Conservation (phyloP, 306 rosid species). For the Medicago arabica region DNA sequence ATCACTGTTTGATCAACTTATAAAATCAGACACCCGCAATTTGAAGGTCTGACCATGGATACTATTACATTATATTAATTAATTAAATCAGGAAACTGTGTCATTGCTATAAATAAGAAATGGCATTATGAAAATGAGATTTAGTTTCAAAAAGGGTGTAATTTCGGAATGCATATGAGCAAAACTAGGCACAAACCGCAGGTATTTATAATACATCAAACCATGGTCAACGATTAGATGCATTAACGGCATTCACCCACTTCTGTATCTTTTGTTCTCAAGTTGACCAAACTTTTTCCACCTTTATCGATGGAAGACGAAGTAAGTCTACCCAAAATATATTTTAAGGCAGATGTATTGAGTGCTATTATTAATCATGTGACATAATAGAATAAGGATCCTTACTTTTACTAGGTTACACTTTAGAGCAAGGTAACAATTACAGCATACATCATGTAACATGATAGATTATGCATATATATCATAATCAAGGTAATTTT, state of each 20-base stretch:
- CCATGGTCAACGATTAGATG: slow-evolving; percentile 22
- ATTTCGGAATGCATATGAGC: slow-evolving; percentile 2
- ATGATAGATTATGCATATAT: neutral
- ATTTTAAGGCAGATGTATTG: neutral
- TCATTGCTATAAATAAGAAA: neutral
- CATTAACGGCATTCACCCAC: neutral
- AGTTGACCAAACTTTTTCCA: slow-evolving; percentile 12
- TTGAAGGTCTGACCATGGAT: slow-evolving; percentile 12
- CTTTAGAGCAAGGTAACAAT: slow-evolving; percentile 27
- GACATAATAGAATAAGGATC: slow-evolving; percentile 5
- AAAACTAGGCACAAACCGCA: slow-evolving; percentile 17
- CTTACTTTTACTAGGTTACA: slow-evolving; percentile 28
- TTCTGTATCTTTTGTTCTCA: slow-evolving; percentile 12
- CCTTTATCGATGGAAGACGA: slow-evolving; percentile 19
- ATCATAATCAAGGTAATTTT: slow-evolving; percentile 20
- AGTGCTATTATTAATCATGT: slow-evolving; percentile 13
- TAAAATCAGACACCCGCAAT: slow-evolving; percentile 27
- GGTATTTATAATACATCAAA: slow-evolving; percentile 25
- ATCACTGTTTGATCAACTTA: slow-evolving; percentile 36
- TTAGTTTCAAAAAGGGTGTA: slow-evolving; percentile 29
- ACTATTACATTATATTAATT: neutral
- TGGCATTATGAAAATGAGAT: slow-evolving; percentile 12
- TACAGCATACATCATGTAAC: slow-evolving; percentile 15
- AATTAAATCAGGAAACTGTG: slow-evolving; percentile 5
- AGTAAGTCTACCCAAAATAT: slow-evolving; percentile 15